phyloP scores from a whole-genome alignment of 2,329 filamentous ascomycete genomes.

The Penicillium expansum region DNA sequence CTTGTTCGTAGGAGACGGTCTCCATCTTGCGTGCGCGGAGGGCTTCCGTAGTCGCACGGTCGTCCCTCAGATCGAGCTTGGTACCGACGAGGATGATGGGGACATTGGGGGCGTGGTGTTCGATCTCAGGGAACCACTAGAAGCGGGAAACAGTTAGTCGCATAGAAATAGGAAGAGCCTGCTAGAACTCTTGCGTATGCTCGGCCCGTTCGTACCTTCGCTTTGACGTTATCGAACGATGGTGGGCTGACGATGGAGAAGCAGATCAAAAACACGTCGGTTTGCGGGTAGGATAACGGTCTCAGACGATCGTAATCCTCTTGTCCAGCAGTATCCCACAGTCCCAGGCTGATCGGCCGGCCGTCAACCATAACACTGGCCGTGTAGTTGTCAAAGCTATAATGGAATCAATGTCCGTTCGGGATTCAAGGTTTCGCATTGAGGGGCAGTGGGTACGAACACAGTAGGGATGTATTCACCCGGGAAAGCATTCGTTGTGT shows the following conservation, averaged over 20 bases:
- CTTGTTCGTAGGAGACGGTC: conserved; percentile 93
- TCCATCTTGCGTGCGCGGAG: conserved; percentile 92
- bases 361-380: conserved; percentile 99
- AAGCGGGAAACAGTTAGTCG: conserved; percentile 8
- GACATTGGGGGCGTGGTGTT: conserved; percentile 91
- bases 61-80: conserved; percentile 92
- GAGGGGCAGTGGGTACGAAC: conserved; percentile 33
- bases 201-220: conserved; percentile 66
- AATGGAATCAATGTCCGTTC: conserved; percentile 18
- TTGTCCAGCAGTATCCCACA: conserved; percentile 98
- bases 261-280: conserved; percentile 96
- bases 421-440: conserved; percentile 7
- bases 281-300: conserved; percentile 95
- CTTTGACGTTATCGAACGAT: conserved; percentile 98
- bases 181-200: neutral
- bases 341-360: conserved; percentile 91
- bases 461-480: conserved; percentile 99
- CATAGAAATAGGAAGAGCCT: neutral
- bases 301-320: conserved; percentile 96
- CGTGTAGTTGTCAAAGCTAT: conserved; percentile 96
- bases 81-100: conserved; percentile 97
- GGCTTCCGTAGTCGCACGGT: conserved; percentile 74
- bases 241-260: conserved; percentile 98
- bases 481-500: conserved; percentile 99
- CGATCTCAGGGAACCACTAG: conserved; percentile 96